Conservation (phyloP, 305 asterid species). For the Ilex paraguariensis region DNA sequence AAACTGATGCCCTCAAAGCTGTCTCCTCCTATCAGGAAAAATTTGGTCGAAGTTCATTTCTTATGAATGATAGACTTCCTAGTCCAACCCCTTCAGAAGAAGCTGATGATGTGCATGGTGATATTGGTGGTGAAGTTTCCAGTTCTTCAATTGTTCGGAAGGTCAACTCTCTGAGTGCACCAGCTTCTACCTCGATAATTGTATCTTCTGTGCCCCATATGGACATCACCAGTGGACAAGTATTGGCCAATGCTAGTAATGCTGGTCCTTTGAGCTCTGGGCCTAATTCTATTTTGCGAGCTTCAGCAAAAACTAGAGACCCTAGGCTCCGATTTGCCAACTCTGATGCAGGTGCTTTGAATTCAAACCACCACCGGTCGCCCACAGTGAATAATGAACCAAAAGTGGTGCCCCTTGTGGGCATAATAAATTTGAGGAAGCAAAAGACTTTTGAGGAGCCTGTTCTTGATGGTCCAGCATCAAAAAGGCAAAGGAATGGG, state of each 20-base stretch:
- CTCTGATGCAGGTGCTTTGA: constrained; percentile 37
- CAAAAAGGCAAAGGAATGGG: constrained; percentile 63
- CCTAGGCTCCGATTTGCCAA: constrained; percentile 85
- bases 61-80: constrained; percentile 62
- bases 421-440: constrained; percentile 41
- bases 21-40: constrained; percentile 95
- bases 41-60: constrained; percentile 62
- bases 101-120: constrained; percentile 59
- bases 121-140: constrained; percentile 60
- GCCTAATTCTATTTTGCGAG: constrained; percentile 36
- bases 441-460: constrained; percentile 53
- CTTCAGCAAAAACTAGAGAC: constrained; percentile 65
- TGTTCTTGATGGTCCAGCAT: constrained; percentile 52
- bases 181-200: constrained; percentile 25
- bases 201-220: constrained; percentile 37
- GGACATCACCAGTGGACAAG: constrained; percentile 35
- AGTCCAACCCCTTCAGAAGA: constrained; percentile 98
- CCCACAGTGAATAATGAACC: constrained; percentile 35
- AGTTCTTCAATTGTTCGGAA: constrained; percentile 34
- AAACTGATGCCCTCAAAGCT: constrained; percentile 88
- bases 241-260: constrained; percentile 25
- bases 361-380: constrained; percentile 17
- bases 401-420: constrained; percentile 35
- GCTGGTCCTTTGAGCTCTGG: constrained; percentile 30
- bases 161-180: constrained; percentile 18